Evolutionary conservation across 1,284 basidiomycete genomes (phyloP).

Genomic region (Takashimella koratensis): DNA sequence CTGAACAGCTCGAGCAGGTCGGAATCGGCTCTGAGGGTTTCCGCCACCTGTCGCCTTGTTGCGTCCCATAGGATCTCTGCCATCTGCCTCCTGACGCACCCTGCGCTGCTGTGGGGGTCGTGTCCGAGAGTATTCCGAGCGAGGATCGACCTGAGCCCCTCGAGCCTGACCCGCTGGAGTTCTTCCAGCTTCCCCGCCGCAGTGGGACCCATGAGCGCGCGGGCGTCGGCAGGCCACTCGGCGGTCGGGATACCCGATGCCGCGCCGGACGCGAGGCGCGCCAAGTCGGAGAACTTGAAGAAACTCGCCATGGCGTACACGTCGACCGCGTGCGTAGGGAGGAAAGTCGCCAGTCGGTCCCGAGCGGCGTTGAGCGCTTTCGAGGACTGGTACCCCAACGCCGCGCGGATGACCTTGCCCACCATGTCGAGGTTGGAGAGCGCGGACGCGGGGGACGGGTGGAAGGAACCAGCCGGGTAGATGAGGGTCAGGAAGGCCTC

Average conservation of each 20-base stretch:
- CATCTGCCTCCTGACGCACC: constrained; percentile 11
- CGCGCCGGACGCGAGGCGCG: constrained; percentile 18
- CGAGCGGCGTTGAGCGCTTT: constrained; percentile 26
- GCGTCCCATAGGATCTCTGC: constrained; percentile 19
- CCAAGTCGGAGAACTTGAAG: constrained; percentile 37
- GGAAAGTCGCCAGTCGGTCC: constrained; percentile 17
- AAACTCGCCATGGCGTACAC: constrained; percentile 32
- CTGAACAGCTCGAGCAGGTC: constrained; percentile 29
- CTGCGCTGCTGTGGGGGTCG: constrained; percentile 17
- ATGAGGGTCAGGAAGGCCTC: constrained; percentile 35
- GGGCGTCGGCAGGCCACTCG: constrained; percentile 22
- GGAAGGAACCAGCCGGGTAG: constrained; percentile 30
- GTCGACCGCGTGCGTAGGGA: constrained; percentile 17
- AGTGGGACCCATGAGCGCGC: constrained; percentile 24
- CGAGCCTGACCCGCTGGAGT: constrained; percentile 17
- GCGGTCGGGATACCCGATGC: constrained; percentile 13
- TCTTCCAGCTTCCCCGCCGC: constrained; percentile 12
- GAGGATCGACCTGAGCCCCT: constrained; percentile 22
- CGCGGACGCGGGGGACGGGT: constrained; percentile 5
- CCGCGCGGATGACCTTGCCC: constrained; percentile 29
- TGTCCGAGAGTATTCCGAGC: constrained; percentile 8
- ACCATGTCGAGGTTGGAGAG: constrained; percentile 24
- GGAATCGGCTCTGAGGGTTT: constrained; percentile 10
- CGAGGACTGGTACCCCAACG: constrained; percentile 36
- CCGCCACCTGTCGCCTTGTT: constrained; percentile 5